Percentiles rank a stretch among this genome's conserved stretches.
Evolutionary conservation across 805 yeast genomes (phyloP).

Genomic region (Debaryomyces hansenii): DNA sequence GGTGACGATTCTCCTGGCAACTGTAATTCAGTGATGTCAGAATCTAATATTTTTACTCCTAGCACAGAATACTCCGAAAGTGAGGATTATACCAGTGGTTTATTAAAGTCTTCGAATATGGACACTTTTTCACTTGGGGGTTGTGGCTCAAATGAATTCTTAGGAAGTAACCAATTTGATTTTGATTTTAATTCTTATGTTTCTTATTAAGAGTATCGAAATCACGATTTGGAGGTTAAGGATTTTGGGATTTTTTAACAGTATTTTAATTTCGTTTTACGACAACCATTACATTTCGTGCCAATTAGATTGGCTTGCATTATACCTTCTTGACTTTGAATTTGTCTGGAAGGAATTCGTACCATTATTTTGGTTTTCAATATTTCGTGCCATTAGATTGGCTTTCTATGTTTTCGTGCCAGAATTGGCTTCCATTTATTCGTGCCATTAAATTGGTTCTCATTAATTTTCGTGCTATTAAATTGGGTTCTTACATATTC

Average conservation of each 20-base stretch:
- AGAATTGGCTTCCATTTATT: background rate
- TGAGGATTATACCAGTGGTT: slow-evolving; percentile 10
- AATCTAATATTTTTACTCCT: slow-evolving; percentile 18
- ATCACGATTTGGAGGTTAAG: background rate
- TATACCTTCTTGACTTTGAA: background rate
- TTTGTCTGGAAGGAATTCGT: background rate
- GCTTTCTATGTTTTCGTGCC: slow-evolving; percentile 4
- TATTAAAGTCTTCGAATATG: slow-evolving; percentile 12
- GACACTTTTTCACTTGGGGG: slow-evolving; percentile 13
- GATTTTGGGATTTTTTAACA: no score
- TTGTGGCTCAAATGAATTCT: slow-evolving; percentile 23
- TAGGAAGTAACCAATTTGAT: slow-evolving; percentile 24
- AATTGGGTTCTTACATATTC: background rate
- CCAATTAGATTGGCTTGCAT: no score
- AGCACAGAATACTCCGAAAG: slow-evolving; percentile 21
- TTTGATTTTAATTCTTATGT: slow-evolving; percentile 15
- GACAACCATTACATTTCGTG: no score
- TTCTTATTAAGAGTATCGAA: background rate
- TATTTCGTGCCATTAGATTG: background rate
- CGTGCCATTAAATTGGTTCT: slow-evolving; percentile 4
- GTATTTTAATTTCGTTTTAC: no score
- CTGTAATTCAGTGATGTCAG: background rate
- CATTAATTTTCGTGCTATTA: slow-evolving; percentile 5
- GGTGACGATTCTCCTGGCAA: slow-evolving; percentile 8
- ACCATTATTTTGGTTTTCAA: background rate